phyloP scores from a whole-genome alignment of 116 monocot genomes.

The Iris pallida region DNA sequence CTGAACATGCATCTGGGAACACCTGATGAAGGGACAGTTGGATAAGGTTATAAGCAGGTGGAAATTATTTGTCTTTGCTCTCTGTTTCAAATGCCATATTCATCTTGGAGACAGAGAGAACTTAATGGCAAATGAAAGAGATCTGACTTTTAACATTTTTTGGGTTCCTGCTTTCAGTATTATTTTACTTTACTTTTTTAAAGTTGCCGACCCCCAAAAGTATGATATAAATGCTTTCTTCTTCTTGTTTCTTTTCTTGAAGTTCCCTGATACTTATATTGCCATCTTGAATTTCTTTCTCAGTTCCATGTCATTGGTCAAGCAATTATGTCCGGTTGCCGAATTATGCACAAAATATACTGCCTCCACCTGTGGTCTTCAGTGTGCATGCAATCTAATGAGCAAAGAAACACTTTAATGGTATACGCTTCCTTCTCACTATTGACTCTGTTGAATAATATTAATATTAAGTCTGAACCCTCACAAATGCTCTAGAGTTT shows the following conservation, averaged over 20 bases:
- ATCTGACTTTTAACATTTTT: neutral
- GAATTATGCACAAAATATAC: constrained; percentile 1
- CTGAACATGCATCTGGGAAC: neutral
- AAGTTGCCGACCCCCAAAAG: neutral
- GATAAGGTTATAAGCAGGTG: neutral
- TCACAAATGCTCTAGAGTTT: too few species aligned
- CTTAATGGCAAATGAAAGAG: neutral
- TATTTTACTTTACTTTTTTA: neutral
- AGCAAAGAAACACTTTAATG: neutral
- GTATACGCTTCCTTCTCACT: neutral
- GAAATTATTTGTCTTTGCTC: neutral
- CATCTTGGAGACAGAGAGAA: neutral
- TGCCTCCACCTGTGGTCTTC: neutral
- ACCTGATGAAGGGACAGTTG: neutral
- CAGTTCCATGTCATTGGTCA: constrained; percentile 3
- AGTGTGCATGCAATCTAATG: neutral
- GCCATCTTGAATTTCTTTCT: neutral
- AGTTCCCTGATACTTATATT: neutral
- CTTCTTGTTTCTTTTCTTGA: neutral
- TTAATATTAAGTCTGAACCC: too few species aligned
- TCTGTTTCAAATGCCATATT: neutral
- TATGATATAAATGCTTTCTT: neutral
- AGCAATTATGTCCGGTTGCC: constrained; percentile 3
- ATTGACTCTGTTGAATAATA: neutral
- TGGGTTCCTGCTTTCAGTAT: neutral